phyloP scores from a whole-genome alignment of 1,284 basidiomycete genomes.

The Kwoniella shivajii region DNA sequence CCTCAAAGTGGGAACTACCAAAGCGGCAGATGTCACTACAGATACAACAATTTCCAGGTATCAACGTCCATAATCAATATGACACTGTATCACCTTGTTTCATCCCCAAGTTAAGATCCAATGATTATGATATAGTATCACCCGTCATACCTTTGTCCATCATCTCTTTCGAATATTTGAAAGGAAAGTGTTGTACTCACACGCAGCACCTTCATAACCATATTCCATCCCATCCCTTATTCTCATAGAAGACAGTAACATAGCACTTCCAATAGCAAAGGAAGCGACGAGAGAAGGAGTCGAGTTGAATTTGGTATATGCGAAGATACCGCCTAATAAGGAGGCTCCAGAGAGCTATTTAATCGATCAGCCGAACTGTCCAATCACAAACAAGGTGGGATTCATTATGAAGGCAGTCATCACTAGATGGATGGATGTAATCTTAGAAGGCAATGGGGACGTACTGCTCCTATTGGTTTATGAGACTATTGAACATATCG shows the following conservation, averaged over 20 bases:
- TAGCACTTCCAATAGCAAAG: conserved; percentile 34
- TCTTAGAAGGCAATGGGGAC: no score
- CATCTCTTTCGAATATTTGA: not conserved
- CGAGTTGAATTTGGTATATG: conserved; percentile 34
- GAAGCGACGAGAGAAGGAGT: conserved; percentile 36
- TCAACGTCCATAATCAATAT: conserved; percentile 7
- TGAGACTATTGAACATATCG: conserved; percentile 3
- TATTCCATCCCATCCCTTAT: conserved; percentile 41
- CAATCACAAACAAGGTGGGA: not conserved
- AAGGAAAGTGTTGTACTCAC: conserved; percentile 12
- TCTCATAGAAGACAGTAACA: conserved; percentile 39
- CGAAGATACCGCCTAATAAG: conserved; percentile 37
- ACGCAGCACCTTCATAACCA: conserved; percentile 38
- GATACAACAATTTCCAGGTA: not conserved
- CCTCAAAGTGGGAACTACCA: conserved; percentile 16
- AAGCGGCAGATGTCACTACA: conserved; percentile 12
- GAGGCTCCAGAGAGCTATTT: conserved; percentile 35
- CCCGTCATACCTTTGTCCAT: not conserved
- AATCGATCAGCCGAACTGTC: not conserved
- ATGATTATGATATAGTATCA: no score
- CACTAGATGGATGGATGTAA: not conserved
- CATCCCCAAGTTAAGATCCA: no score
- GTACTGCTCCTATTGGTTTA: conserved; percentile 2
- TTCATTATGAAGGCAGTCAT: not conserved
- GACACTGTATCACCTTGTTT: not conserved